A percentile compares a stretch with the other conserved stretches of the same genome.
Evolutionary conservation across 768 basidiomycete genomes (phyloP).

Genomic region (Fomitopsis serialis): DNA sequence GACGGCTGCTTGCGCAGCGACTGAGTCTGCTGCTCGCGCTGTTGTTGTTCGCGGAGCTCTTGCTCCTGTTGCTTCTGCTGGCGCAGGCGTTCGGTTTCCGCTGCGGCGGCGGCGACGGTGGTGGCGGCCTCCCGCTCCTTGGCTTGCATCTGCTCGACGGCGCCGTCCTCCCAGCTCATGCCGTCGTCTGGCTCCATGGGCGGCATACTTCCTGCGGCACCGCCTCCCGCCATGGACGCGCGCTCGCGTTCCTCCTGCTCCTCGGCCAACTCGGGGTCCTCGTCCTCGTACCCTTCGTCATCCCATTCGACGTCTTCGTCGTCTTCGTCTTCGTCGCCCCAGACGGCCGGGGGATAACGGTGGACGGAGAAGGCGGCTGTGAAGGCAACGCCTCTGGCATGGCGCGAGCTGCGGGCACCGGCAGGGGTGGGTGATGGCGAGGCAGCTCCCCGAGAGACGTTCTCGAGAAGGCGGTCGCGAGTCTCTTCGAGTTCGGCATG

Average conservation of each 20-base stretch:
- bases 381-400: slow-evolving; percentile 55
- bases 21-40: slow-evolving; percentile 24
- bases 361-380: slow-evolving; percentile 60
- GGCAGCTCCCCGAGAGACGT: slow-evolving; percentile 38
- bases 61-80: slow-evolving; percentile 13
- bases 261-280: slow-evolving; percentile 57
- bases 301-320: slow-evolving; percentile 60
- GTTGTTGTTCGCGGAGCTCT: slow-evolving; percentile 11
- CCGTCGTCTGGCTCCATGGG: slow-evolving; percentile 73
- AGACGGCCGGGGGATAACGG: slow-evolving; percentile 78
- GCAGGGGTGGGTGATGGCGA: slow-evolving; percentile 46
- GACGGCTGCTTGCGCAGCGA: slow-evolving; percentile 40
- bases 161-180: slow-evolving; percentile 82
- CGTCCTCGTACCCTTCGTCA: slow-evolving; percentile 63
- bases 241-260: slow-evolving; percentile 44
- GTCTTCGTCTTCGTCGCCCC: slow-evolving; percentile 70
- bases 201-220: slow-evolving; percentile 20
- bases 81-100: slow-evolving; percentile 10
- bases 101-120: slow-evolving; percentile 4
- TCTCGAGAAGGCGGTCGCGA: slow-evolving; percentile 50
- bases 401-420: slow-evolving; percentile 31
- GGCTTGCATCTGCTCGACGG: slow-evolving; percentile 41
- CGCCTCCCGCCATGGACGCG: slow-evolving; percentile 25
- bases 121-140: slow-evolving; percentile 4
- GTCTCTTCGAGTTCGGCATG: slow-evolving; percentile 55